Conservation (phyloP, 1,139 yeast genomes). For the Meyerozyma sp. region DNA sequence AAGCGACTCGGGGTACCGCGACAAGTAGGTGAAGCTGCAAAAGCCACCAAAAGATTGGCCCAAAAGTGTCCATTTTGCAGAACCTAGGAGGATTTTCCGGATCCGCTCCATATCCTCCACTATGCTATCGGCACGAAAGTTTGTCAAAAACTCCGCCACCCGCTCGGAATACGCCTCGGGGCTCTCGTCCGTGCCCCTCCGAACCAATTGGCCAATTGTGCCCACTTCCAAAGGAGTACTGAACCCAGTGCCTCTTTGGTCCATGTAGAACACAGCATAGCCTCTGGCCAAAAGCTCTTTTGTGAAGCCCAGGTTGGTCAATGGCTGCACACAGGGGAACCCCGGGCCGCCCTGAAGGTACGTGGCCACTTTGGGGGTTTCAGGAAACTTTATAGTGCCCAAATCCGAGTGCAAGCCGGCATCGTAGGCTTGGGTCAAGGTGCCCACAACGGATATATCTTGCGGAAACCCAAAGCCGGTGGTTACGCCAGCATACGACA, state of each 20-base stretch:
- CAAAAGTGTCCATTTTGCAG: constrained; percentile 41
- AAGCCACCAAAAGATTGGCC: constrained; percentile 62
- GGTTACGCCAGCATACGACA: constrained; percentile 15
- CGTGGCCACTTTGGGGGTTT: constrained; percentile 28
- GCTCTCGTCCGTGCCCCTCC: constrained; percentile 10
- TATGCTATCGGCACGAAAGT: constrained; percentile 50
- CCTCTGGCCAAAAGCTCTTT: constrained; percentile 37
- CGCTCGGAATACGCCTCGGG: constrained; percentile 12
- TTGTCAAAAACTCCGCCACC: constrained; percentile 33
- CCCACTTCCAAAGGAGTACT: constrained; percentile 39
- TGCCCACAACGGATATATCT: constrained; percentile 27
- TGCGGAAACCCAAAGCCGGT: constrained; percentile 4
- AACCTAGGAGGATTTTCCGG: constrained; percentile 29
- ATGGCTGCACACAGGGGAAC: constrained; percentile 38
- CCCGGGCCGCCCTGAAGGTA: constrained; percentile 63
- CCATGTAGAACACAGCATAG: constrained; percentile 44
- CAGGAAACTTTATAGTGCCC: constrained; percentile 16
- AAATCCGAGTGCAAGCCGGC: constrained; percentile 11
- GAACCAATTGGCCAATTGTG: constrained; percentile 17
- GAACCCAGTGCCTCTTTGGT: constrained; percentile 57
- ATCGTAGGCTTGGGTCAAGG: constrained; percentile 28
- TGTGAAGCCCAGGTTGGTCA: constrained; percentile 27
- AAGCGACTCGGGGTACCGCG: constrained; percentile 36
- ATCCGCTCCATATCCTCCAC: constrained; percentile 46
- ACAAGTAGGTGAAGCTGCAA: constrained; percentile 44